Percentiles rank a stretch among this genome's conserved stretches.
Conservation (phyloP, 257 asterid genomes). For the Lavandula angustifolia region DNA sequence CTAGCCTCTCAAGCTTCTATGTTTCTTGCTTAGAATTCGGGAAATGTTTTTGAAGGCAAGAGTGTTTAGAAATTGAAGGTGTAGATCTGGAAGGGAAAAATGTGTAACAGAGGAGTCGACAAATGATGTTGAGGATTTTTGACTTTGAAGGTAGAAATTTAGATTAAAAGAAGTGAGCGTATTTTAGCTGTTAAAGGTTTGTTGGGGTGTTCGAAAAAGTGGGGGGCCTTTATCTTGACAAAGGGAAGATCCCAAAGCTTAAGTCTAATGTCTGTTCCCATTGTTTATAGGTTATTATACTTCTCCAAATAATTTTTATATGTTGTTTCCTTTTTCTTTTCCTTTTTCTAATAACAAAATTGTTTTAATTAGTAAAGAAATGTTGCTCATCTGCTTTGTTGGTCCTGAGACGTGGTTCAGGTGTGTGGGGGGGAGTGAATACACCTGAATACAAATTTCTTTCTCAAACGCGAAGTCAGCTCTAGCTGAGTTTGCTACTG, state of each 20-base stretch:
- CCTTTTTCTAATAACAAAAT: neutral
- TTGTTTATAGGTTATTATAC: neutral
- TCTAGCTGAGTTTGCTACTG: no score
- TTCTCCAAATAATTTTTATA: neutral
- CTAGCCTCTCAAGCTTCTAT: neutral
- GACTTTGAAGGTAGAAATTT: slow-evolving; percentile 45
- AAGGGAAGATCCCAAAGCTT: slow-evolving; percentile 57
- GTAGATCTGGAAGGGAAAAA: slow-evolving; percentile 46
- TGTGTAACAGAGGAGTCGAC: slow-evolving; percentile 26
- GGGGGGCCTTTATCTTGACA: slow-evolving; percentile 52
- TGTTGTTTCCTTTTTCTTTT: neutral
- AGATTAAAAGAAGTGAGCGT: slow-evolving; percentile 24
- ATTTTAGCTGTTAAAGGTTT: slow-evolving; percentile 40
- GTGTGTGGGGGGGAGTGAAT: no score
- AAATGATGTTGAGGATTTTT: slow-evolving; percentile 48
- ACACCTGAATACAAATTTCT: no score
- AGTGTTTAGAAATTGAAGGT: slow-evolving; percentile 8
- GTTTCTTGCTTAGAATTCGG: neutral
- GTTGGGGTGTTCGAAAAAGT: slow-evolving; percentile 46
- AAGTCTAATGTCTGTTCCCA: slow-evolving; percentile 20
- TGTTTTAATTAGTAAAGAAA: no score
- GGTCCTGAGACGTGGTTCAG: no score
- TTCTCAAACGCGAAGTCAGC: no score
- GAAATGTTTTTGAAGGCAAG: no score
- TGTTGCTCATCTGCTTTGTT: no score